Evolutionary conservation across 768 basidiomycete genomes (phyloP).

Genomic region (Polyporus arcularius): DNA sequence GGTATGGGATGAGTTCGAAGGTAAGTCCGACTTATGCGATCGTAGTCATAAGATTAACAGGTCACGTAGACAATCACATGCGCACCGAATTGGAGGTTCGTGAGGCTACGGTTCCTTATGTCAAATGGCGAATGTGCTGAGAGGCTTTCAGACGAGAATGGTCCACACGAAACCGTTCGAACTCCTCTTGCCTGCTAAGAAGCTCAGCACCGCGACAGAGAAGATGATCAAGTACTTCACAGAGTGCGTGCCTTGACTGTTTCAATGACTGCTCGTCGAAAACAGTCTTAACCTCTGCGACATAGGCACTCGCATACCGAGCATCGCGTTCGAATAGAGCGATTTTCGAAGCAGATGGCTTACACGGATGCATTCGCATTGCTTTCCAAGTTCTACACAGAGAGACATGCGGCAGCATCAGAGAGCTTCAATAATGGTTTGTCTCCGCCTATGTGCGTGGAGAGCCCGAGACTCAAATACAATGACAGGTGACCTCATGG

Average conservation of each 20-base stretch:
- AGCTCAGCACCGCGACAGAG: conserved; percentile 67
- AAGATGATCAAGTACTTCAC: conserved; percentile 75
- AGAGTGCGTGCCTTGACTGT: conserved; percentile 43
- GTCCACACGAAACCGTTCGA: conserved; percentile 85
- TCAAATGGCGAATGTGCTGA: background rate
- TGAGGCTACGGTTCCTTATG: background rate
- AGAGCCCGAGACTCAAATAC: conserved; percentile 7
- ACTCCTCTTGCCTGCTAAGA: conserved; percentile 61
- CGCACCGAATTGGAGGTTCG: conserved; percentile 85
- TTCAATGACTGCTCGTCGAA: background rate
- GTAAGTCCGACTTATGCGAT: conserved; percentile 35
- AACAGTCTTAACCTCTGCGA: background rate
- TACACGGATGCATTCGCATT: conserved; percentile 72
- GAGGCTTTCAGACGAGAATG: conserved; percentile 67
- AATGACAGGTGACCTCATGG: conserved; percentile 69
- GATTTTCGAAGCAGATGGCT: conserved; percentile 51
- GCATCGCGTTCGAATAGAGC: conserved; percentile 60
- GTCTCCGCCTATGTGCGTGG: conserved; percentile 2
- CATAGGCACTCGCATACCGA: conserved; percentile 27
- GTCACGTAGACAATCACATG: conserved; percentile 69
- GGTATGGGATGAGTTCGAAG: conserved; percentile 89
- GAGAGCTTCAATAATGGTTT: conserved; percentile 48
- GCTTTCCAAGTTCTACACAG: conserved; percentile 66
- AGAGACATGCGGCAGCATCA: conserved; percentile 44
- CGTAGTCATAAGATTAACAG: background rate